These are phyloP conservation scores for Trichophyton benhamiae DNA, from an alignment of 2,329 filamentous ascomycete species.

Conservation along the genomic window DNA sequence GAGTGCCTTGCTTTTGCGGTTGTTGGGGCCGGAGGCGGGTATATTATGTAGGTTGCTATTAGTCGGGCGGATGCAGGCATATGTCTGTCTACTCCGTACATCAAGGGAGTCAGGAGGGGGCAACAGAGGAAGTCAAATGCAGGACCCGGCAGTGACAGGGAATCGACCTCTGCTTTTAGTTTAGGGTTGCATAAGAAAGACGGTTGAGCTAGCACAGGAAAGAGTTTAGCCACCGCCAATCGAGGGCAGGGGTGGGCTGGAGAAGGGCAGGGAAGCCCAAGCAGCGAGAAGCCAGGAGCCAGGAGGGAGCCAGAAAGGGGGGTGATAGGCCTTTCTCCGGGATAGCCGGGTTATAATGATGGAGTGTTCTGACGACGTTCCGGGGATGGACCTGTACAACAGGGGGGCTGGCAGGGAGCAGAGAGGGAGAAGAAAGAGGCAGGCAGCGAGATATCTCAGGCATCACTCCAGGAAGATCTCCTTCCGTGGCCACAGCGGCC, in stretches of 20 bases:
- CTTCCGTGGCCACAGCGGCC: background rate
- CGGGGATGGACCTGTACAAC: constrained; percentile 2
- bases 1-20: constrained; percentile 3
- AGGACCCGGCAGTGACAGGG: constrained; percentile 4
- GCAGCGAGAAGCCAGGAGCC: background rate
- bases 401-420: background rate
- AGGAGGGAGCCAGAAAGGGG: background rate
- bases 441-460: too few species aligned
- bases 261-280: background rate
- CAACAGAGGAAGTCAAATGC: constrained; percentile 1
- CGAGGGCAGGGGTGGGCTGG: constrained; percentile 1
- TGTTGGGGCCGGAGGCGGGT: constrained; percentile 1
- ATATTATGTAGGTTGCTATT: constrained; percentile 5
- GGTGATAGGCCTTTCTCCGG: background rate
- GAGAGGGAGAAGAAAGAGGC: background rate
- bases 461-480: background rate
- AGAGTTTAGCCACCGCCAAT: constrained; percentile 1
- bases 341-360: background rate
- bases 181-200: constrained; percentile 5
- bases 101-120: background rate
- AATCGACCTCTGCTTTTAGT: background rate
- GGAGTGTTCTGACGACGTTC: background rate
- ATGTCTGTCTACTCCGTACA: background rate
- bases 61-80: constrained; percentile 2
- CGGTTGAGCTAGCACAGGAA: constrained; percentile 4